phyloP scores from a whole-genome alignment of 371 early-diverging fungal genomes.

The Dinochytrium kinnereticum region DNA sequence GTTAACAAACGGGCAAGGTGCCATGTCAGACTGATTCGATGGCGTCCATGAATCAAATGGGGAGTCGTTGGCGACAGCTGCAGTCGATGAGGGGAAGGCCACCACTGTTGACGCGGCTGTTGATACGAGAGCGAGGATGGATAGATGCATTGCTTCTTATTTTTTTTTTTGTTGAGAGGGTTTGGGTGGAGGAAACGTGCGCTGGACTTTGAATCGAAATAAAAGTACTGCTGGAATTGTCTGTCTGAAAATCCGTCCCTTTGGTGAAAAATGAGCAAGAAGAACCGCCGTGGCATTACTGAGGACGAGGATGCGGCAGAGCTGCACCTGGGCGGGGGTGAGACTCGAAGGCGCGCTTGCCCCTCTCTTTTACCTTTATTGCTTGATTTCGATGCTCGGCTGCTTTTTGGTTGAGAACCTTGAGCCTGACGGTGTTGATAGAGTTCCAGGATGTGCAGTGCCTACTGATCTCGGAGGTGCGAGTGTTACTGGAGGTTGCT shows the following conservation, averaged over 20 bases:
- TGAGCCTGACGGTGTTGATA: conserved; percentile 22
- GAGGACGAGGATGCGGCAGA: conserved; percentile 33
- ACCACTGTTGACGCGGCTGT: too few species aligned
- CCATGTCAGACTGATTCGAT: neutral
- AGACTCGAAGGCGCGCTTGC: neutral
- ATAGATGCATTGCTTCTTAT: too few species aligned
- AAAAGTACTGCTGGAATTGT: too few species aligned
- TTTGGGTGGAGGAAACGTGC: too few species aligned
- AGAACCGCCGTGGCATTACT: neutral
- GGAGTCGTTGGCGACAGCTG: too few species aligned
- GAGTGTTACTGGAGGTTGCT: conserved; percentile 74
- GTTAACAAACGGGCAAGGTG: neutral
- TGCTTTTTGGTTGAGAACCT: neutral
- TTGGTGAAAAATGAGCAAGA: too few species aligned
- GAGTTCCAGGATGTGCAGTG: conserved; percentile 84
- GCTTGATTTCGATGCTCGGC: neutral
- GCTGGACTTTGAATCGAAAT: too few species aligned
- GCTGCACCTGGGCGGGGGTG: conserved; percentile 24
- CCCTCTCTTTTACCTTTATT: neutral
- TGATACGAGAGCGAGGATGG: too few species aligned
- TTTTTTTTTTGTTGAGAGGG: too few species aligned
- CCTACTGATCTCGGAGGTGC: conserved; percentile 85
- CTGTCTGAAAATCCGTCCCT: too few species aligned
- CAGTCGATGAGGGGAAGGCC: too few species aligned
- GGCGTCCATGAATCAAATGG: neutral